phyloP scores from a whole-genome alignment of 2,329 filamentous ascomycete genomes.

The Xylariomycetidae sp. region DNA sequence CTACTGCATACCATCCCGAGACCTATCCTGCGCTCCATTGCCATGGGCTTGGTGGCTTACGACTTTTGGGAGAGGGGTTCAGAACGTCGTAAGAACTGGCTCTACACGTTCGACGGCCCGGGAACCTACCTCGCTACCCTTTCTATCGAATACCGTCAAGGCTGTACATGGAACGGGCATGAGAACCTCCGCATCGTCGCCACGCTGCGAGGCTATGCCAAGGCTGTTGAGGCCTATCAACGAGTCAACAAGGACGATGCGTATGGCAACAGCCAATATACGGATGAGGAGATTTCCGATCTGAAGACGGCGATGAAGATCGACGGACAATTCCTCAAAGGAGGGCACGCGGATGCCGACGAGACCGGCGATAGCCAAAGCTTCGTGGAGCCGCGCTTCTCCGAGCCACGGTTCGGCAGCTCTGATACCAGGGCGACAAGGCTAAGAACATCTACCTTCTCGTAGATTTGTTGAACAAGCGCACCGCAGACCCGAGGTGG shows the following conservation, averaged over 20 bases:
- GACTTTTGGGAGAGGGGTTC: constrained; percentile 6
- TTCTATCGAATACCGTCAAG: constrained; percentile 2
- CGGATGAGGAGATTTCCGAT: not conserved
- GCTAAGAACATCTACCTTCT: not conserved
- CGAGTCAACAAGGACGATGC: not conserved
- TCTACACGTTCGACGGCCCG: constrained; percentile 6
- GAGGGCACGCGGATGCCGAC: not conserved
- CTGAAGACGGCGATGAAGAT: not conserved
- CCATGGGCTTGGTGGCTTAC: constrained; percentile 5
- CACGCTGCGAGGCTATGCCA: not conserved
- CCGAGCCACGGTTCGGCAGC: not conserved
- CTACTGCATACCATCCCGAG: constrained; percentile 6
- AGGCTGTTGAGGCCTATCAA: not conserved
- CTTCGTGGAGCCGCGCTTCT: too few relatives aligned
- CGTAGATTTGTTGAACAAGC: too few relatives aligned
- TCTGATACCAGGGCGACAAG: not conserved
- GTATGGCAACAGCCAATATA: not conserved
- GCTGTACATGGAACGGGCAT: not conserved
- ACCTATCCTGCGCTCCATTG: constrained; percentile 5
- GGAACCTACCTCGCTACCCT: constrained; percentile 4
- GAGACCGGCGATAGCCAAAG: too few relatives aligned
- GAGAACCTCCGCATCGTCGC: not conserved
- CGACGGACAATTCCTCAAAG: not conserved
- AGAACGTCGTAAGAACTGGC: not conserved
- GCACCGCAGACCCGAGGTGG: too few relatives aligned